These are phyloP conservation scores for Termitomyces sp. DNA, from an alignment of 768 basidiomycete genomes.

Conservation along the genomic window DNA sequence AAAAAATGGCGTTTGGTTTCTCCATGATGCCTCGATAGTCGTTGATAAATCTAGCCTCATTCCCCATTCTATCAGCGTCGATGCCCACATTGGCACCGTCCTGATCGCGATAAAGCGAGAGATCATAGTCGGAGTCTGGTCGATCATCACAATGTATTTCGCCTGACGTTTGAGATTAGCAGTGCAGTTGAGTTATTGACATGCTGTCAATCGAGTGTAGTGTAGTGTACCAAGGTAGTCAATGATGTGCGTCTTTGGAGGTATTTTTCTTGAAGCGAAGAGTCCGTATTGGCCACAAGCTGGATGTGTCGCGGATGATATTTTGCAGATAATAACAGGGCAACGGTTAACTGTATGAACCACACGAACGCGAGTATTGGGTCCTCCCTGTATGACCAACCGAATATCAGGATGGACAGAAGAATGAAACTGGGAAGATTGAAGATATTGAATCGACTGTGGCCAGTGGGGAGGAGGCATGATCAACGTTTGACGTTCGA, in stretches of 20 bases:
- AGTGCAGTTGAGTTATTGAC: not conserved
- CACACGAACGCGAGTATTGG: not conserved
- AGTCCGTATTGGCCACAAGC: constrained; percentile 77
- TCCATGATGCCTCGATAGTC: constrained; percentile 79
- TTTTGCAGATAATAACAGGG: constrained; percentile 53
- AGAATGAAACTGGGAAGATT: constrained; percentile 47
- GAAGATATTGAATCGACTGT: constrained; percentile 49
- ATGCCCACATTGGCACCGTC: constrained; percentile 66
- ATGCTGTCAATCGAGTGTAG: constrained; percentile 2
- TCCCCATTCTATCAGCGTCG: constrained; percentile 75
- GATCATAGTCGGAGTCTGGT: constrained; percentile 78
- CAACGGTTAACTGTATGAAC: constrained; percentile 16
- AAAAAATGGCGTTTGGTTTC: constrained; percentile 70
- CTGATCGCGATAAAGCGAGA: constrained; percentile 66
- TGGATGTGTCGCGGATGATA: constrained; percentile 62
- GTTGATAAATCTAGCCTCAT: constrained; percentile 87
- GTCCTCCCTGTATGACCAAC: constrained; percentile 30
- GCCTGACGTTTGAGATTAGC: constrained; percentile 35
- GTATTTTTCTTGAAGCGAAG: constrained; percentile 73
- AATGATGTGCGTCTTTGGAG: constrained; percentile 61
- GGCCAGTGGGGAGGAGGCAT: constrained; percentile 34
- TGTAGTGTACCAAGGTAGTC: constrained; percentile 57
- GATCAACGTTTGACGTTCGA: too few relatives aligned
- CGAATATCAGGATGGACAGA: constrained; percentile 48
- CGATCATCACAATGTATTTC: constrained; percentile 80